Evolutionary conservation across 495 filamentous ascomycete genomes (phyloP), one percentile per base, ranked within the genome.

Genomic region (Clavariopsis aquatica): DNA sequence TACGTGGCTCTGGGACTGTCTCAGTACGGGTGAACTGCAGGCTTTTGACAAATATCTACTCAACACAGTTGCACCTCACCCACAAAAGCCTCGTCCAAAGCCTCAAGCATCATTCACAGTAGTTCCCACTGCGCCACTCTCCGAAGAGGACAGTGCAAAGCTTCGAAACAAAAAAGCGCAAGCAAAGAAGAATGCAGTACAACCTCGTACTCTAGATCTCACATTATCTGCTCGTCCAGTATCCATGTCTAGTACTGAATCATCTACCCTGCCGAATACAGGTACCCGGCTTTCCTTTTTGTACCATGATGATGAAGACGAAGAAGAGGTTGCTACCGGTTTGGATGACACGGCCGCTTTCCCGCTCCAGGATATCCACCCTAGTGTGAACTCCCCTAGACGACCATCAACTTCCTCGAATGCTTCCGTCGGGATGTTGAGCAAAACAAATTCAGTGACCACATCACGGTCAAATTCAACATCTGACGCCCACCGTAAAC

Each of bases 1-100:
- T 4, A 84, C 85, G 15, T 98, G 94, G 94, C 78, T 98, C 2
- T 92, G 88, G 85, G 83, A 85, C 52, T 93, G 88, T 68, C 84
- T 97, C n/a, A 75, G 78, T 51, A 71, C 69, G 36, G 82, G 82
- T n/a, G 76, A 80, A 58, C 79, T 72, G 65, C 79, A 83, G 52
- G 71, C 79, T 15, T 84, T 85, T 47, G 76, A 67, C n/a, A 41
- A 58, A 8, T 71, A 73, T 59, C 45, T 60, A 17, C 23, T 68
- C 3, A 60, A 47, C 19, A 27, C 23, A 57, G 19, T 31, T 12
- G 23, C 15, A 20, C 23, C 46, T 17, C 24, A 29, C 22, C 43
- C 22, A 43, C 54, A 56, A 31, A 62, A 49, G 17, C 13, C 43
- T 22, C 19, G 22, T 2, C 28, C 36, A 22, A 62, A 46, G 38